Evolutionary conservation across 306 rosid genomes (phyloP).

Genomic region (barrel medic (Medicago truncatula)): MtrunA17r5.0-ANR NC_053048.1:39522001-39522500

Average conservation of each 20-base stretch:
- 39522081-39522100: conserved; percentile 6
- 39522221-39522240: conserved; percentile 79
- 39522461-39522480: conserved; percentile 97
- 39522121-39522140: conserved; percentile 15
- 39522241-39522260: conserved; percentile 99
- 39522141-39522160: conserved; percentile 6
- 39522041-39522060: conserved; percentile 61
- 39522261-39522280: conserved; percentile 99
- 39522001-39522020: conserved; percentile 94
- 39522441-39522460: conserved; percentile 99
- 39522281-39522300: conserved; percentile 84
- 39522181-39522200: conserved; percentile 26
- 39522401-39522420: conserved; percentile 31
- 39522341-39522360: conserved; percentile 6
- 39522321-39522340: conserved; percentile 8
- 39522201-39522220: conserved; percentile 41
- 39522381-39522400: conserved; percentile 13
- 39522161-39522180: neutral
- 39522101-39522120: conserved; percentile 29
- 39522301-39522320: conserved; percentile 7
- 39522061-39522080: conserved; percentile 27
- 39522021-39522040: conserved; percentile 99
- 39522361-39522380: conserved; percentile 28
- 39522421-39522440: conserved; percentile 75
- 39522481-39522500: conserved; percentile 95